Conservation (phyloP, 139 green algal genomes). For the Closterium sp. region DNA sequence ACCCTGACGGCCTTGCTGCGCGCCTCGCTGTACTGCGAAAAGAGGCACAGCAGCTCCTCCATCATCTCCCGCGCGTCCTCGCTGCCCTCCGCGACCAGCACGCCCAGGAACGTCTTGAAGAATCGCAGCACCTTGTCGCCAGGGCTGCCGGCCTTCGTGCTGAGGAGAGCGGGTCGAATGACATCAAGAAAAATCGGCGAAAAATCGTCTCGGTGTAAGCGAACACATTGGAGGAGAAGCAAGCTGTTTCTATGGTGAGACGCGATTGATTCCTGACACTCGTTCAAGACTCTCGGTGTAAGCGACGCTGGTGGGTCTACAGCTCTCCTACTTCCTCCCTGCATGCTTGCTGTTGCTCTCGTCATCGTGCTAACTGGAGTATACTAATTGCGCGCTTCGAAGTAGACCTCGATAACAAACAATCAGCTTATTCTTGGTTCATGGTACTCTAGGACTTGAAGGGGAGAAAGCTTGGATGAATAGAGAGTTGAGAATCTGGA, state of each 20-base stretch:
- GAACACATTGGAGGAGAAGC: not conserved
- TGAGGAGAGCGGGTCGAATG: not conserved
- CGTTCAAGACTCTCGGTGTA: not conserved
- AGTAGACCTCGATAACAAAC: not conserved
- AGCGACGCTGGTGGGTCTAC: not conserved
- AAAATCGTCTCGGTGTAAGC: not conserved
- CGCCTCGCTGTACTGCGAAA: not conserved
- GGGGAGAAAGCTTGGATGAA: too few species aligned
- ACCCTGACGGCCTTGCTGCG: not conserved
- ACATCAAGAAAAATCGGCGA: not conserved
- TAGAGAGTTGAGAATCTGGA: not conserved
- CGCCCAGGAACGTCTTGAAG: not conserved
- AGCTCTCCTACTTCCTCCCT: not conserved
- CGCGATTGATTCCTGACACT: not conserved
- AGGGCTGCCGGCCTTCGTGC: not conserved
- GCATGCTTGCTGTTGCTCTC: not conserved
- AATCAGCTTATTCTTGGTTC: not conserved
- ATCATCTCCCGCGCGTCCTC: not conserved
- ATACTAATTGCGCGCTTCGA: too few species aligned
- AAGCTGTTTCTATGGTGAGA: not conserved
- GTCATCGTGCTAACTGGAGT: not conserved
- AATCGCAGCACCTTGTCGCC: not conserved
- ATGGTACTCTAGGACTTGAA: not conserved
- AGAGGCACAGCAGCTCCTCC: not conserved
- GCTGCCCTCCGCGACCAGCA: not conserved